Evolutionary conservation across 106 monocot species (phyloP), one percentile per base, ranked within the genome.

Genomic region (Acorus calamus): DNA sequence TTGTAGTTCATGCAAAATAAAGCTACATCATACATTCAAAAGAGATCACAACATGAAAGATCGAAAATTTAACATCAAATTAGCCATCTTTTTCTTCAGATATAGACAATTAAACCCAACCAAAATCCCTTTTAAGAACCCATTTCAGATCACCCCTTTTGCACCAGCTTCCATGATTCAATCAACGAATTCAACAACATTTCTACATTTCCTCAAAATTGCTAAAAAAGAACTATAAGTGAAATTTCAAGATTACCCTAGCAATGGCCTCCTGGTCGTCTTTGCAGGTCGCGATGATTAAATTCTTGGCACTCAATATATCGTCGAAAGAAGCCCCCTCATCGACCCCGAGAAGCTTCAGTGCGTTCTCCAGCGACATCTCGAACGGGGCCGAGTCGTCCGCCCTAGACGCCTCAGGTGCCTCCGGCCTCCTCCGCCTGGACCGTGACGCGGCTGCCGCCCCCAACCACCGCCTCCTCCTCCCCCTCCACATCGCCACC

Each of bases 261-360:
- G 88, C 85, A 43, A 80, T 69, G 43, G 88, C 75, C 41, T 86
- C 79, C 66, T 66, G 78, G 57, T 98, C 92, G 13, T 79, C 98
- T 81, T 86, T 83, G 64, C 83, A 92, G 49, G 87, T 61, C 3
- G 83, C 91, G 11, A 81, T 10, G 55, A 80, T 61, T 45, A 71
- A 66, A 56, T 83, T 92, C 85, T 88, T 98, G 11, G 98, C 98
- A 9, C 88, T 65, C 14, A 98, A 70, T 59, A 98, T 83, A n/a
- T 98, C 98, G 42, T 98, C 92, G 55, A 98, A 98, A 47, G 92
- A 81, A 2, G 98, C 91, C 48, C 88, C 88, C 51, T 92, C 75
- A 2, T 66, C 53, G 3, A 98, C 81, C 5, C 98, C 98, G 8
- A 98, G 79, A 2, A 98, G 70, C 74, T 88, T 88, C 69, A 98